phyloP scores from a whole-genome alignment of 371 early-diverging fungal genomes.

The Mucor lusitanicus region DNA sequence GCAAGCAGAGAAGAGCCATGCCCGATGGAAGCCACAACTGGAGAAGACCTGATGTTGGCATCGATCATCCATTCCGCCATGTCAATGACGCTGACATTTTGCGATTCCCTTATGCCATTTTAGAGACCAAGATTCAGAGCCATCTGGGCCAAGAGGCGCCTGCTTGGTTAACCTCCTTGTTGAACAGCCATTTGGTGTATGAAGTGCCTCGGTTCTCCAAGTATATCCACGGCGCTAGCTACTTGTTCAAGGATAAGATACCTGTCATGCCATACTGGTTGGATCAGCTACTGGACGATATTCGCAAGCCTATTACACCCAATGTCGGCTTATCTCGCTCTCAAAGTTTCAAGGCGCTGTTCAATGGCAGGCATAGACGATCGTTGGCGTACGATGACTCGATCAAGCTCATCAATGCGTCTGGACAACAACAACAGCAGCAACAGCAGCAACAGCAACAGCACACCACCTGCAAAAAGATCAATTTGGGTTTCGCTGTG shows the following conservation, averaged over 20 bases:
- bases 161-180: constrained; percentile 89
- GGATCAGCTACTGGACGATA: constrained; percentile 90
- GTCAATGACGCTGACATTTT: constrained; percentile 79
- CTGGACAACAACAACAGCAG: not conserved
- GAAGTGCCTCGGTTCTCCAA: constrained; percentile 98
- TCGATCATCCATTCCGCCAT: constrained; percentile 88
- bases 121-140: constrained; percentile 97
- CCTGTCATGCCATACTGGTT: constrained; percentile 96
- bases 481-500: not conserved
- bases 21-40: constrained; percentile 73
- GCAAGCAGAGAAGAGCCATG: constrained; percentile 10
- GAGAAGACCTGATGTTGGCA: constrained; percentile 91
- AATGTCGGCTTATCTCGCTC: constrained; percentile 54
- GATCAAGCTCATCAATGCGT: too few species aligned
- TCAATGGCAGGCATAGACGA: constrained; percentile 44
- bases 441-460: not conserved
- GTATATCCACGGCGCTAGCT: constrained; percentile 95
- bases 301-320: constrained; percentile 64
- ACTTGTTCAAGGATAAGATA: constrained; percentile 77
- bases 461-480: not conserved
- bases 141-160: constrained; percentile 89
- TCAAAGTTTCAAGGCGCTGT: constrained; percentile 43
- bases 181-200: constrained; percentile 88
- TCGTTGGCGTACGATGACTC: constrained; percentile 11
- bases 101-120: constrained; percentile 95